These are phyloP conservation scores for Juncus effusus DNA, from an alignment of 176 grass and related monocot species.

Conservation along the genomic window DNA sequence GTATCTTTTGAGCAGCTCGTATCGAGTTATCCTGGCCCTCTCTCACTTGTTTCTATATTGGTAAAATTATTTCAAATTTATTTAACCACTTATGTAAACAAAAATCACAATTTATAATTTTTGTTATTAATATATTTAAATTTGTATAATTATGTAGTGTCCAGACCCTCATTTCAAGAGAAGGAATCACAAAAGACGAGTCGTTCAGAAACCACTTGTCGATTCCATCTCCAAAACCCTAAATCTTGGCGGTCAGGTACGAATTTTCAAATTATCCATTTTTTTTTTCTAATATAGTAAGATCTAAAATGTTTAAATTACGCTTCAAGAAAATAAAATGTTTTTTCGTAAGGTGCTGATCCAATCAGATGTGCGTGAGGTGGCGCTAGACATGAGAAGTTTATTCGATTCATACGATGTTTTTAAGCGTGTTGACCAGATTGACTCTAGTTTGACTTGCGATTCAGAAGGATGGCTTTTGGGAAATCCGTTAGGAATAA, in stretches of 20 bases:
- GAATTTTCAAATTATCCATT: background rate
- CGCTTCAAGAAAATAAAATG: background rate
- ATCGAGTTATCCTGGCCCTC: slow-evolving; percentile 62
- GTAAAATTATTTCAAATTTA: slow-evolving; percentile 35
- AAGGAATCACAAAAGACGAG: slow-evolving; percentile 94
- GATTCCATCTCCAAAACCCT: slow-evolving; percentile 79
- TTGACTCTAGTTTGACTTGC: slow-evolving; percentile 42
- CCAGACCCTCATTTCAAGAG: slow-evolving; percentile 96
- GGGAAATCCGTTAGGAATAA: slow-evolving; percentile 71
- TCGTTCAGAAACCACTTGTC: slow-evolving; percentile 57
- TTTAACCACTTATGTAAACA: background rate
- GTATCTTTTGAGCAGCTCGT: slow-evolving; percentile 71
- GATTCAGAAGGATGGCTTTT: slow-evolving; percentile 70
- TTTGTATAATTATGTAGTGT: slow-evolving; percentile 45
- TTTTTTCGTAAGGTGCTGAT: slow-evolving; percentile 54
- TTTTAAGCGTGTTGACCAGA: slow-evolving; percentile 57
- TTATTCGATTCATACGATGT: slow-evolving; percentile 60
- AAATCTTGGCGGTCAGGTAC: slow-evolving; percentile 68
- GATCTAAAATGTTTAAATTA: background rate
- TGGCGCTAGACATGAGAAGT: slow-evolving; percentile 80
- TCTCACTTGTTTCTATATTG: slow-evolving; percentile 76
- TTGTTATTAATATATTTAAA: slow-evolving; percentile 7
- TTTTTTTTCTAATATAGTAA: background rate
- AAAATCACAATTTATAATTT: background rate
- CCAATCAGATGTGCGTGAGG: slow-evolving; percentile 85